Conservation (phyloP, 176 grass and related monocot species). For the Thinopyrum elongatum region DNA sequence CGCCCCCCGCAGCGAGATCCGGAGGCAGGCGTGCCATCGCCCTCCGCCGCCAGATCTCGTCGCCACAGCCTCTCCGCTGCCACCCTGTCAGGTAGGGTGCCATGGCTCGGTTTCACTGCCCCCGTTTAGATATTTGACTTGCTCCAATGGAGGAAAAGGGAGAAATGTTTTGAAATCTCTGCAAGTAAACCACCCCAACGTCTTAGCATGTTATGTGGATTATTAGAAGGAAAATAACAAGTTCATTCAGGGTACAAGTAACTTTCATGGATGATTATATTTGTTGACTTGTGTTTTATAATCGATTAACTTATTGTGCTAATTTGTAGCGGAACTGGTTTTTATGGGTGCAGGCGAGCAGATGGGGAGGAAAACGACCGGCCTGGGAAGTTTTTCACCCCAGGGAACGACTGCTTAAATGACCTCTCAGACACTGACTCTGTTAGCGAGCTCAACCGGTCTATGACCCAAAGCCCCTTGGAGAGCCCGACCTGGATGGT, state of each 20-base stretch:
- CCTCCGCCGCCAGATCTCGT: slow-evolving; percentile 58
- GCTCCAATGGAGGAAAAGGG: slow-evolving; percentile 38
- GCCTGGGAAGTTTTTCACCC: slow-evolving; percentile 58
- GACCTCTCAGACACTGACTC: slow-evolving; percentile 81
- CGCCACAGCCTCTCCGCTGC: slow-evolving; percentile 47
- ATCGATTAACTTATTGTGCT: slow-evolving; percentile 13
- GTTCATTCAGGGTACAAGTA: slow-evolving; percentile 1
- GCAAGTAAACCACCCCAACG: background rate
- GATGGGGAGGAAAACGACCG: slow-evolving; percentile 49
- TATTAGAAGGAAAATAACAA: background rate
- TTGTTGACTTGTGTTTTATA: slow-evolving; percentile 8
- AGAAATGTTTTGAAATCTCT: slow-evolving; percentile 26
- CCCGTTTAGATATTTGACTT: slow-evolving; percentile 30
- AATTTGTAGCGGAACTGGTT: slow-evolving; percentile 2
- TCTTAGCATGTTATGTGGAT: background rate
- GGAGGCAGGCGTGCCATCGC: slow-evolving; percentile 41
- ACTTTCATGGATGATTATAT: slow-evolving; percentile 7
- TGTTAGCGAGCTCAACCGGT: slow-evolving; percentile 48
- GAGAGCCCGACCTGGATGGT: slow-evolving; percentile 49
- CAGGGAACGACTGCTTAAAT: slow-evolving; percentile 51
- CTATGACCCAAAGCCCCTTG: slow-evolving; percentile 46
- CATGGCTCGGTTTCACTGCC: slow-evolving; percentile 10
- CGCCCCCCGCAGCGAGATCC: slow-evolving; percentile 38
- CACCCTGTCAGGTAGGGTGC: slow-evolving; percentile 52
- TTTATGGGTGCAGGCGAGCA: slow-evolving; percentile 36